Conservation (phyloP, 176 grass and related monocot species). For the Aegilops bicornis region DNA sequence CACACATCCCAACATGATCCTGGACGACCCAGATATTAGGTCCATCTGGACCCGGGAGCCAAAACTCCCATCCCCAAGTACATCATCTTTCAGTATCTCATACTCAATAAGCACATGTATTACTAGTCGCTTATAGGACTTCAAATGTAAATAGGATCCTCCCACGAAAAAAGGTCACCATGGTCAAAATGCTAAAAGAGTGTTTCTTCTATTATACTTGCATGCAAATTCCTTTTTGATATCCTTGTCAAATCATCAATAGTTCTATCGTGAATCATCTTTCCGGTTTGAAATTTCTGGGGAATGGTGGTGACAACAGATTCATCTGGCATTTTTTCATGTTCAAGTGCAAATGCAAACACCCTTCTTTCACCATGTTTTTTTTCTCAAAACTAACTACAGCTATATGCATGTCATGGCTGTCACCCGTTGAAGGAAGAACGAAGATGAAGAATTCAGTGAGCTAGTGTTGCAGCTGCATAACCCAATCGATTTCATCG, state of each 20-base stretch:
- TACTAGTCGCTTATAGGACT: background rate
- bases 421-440: slow-evolving; percentile 49
- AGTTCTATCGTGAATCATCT: background rate
- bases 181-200: background rate
- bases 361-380: background rate
- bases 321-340: background rate
- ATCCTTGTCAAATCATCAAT: background rate
- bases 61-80: no score
- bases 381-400: background rate
- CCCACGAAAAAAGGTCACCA: no score
- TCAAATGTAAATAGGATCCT: no score
- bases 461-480: background rate
- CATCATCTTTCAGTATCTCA: background rate
- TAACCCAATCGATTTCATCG: background rate
- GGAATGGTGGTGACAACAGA: no score
- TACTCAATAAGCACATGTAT: background rate
- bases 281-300: no score
- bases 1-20: no score
- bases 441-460: slow-evolving; percentile 5
- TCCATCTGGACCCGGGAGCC: no score
- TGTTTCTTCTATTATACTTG: background rate
- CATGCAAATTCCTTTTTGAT: background rate
- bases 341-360: background rate
- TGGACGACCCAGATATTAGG: no score
- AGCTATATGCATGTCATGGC: background rate